Evolutionary conservation across 495 filamentous ascomycete species (phyloP), one percentile per base, ranked within the genome.

Genomic region (Tuber borchii): DNA sequence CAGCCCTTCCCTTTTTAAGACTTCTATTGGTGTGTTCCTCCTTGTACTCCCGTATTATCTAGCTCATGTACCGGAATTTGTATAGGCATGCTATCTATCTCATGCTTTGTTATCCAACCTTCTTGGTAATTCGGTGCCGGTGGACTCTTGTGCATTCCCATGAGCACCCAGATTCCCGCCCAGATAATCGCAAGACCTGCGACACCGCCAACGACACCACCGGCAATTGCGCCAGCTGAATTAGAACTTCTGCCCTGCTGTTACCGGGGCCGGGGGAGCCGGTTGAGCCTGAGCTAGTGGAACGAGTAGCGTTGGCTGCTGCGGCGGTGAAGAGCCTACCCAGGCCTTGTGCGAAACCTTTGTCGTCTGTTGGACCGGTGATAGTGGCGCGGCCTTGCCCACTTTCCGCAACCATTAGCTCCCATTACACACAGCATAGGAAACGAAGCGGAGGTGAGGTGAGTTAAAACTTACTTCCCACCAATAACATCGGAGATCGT

Each of bases 201-300:
- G 20, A 83, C 14, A 14, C 82, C 82, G 1, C 82, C 82, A n/a
- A 83, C 74, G 34, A 83, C 74, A 17, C 82, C 82, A 9, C 82
- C 82, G 12, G 73, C 82, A 16, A 83, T 79, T 31, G 82, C 76
- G 9, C 82, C 82, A 9, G 76, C 78, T 34, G 56, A 6, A 31
- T 72, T 79, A 10, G 78, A 73, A 22, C 73, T 42, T 10, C 72
- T 19, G 51, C 12, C 51, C n/a, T 8, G 9, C 26, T 2, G 39
- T 0, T 44, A 22, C 17, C 7, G 8, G 42, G 8, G 42, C 9
- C 0, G 26, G 17, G 2, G 22, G 10, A 20, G 68, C n/a, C n/a
- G n/a, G n/a, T n/a, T n/a, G 37, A 26, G 71, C 31, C 9, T 8
- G 26, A n/a, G 56, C 9, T 39, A 14, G 34, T 22, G 14, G 40